Percentiles rank a stretch among this genome's conserved stretches.
Evolutionary conservation across 495 filamentous ascomycete genomes (phyloP).

Genomic region (Penicillium waksmanii): DNA sequence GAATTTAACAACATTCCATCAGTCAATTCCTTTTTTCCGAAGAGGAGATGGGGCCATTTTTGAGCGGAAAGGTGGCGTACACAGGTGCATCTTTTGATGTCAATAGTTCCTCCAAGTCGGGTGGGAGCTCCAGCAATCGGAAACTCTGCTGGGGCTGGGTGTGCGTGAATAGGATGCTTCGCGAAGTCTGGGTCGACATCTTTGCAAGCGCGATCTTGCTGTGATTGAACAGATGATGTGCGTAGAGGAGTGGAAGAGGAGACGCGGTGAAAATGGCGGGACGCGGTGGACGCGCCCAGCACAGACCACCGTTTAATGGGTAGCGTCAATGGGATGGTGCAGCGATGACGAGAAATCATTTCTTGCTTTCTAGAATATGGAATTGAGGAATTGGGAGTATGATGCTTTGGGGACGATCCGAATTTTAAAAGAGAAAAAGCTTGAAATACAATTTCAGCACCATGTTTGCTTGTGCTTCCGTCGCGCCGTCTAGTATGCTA

Average conservation of each 20-base stretch:
- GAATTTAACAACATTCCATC: not conserved
- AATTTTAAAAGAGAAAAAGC: not conserved
- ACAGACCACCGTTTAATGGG: slow-evolving; percentile 31
- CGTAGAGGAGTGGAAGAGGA: slow-evolving; percentile 3
- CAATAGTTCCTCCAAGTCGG: slow-evolving; percentile 69
- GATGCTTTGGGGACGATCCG: not conserved
- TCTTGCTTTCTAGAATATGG: not conserved
- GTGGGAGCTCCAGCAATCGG: slow-evolving; percentile 79
- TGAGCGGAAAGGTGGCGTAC: slow-evolving; percentile 46
- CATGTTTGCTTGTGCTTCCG: slow-evolving; percentile 4
- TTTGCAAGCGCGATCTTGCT: not conserved
- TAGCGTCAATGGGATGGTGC: not conserved
- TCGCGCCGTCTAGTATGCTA: slow-evolving; percentile 19
- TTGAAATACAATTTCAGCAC: not conserved
- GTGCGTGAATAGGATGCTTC: slow-evolving; percentile 66
- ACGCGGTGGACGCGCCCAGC: slow-evolving; percentile 21
- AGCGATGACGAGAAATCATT: not conserved
- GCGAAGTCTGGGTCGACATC: slow-evolving; percentile 66
- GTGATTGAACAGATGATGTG: not conserved
- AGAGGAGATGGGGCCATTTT: not conserved
- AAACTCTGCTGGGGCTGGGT: slow-evolving; percentile 63
- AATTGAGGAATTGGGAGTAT: not conserved
- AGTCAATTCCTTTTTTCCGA: not conserved
- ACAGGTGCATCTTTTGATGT: slow-evolving; percentile 60
- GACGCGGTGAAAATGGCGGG: slow-evolving; percentile 14